Evolutionary conservation across 2,329 filamentous ascomycete species (phyloP).

Genomic region (Botrytis deweyae): DNA sequence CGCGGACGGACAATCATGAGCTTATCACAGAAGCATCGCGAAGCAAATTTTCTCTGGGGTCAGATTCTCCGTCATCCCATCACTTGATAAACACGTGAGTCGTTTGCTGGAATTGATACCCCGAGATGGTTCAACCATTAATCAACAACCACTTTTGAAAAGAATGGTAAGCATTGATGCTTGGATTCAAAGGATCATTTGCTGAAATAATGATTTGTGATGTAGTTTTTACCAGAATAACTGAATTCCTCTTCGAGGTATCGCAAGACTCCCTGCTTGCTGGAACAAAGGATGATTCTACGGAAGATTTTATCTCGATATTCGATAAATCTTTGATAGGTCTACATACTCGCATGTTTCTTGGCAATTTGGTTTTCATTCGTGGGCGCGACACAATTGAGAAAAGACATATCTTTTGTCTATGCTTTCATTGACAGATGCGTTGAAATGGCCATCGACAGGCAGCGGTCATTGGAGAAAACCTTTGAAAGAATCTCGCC

Average conservation of each 20-base stretch:
- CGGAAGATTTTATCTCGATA: not conserved
- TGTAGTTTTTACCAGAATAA: not conserved
- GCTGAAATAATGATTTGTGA: not conserved
- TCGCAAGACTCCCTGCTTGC: not conserved
- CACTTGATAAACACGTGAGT: constrained; percentile 59
- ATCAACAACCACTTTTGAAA: constrained; percentile 63
- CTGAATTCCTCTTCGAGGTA: not conserved
- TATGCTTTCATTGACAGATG: constrained; percentile 21
- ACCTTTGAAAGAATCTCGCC: too few relatives aligned
- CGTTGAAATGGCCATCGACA: constrained; percentile 19
- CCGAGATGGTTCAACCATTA: constrained; percentile 50
- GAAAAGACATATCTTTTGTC: constrained; percentile 11
- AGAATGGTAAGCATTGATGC: constrained; percentile 33
- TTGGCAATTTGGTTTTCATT: constrained; percentile 19
- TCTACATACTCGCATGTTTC: constrained; percentile 15
- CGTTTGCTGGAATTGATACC: constrained; percentile 58
- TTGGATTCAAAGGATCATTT: not conserved
- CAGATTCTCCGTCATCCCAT: constrained; percentile 49
- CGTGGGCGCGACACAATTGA: constrained; percentile 1
- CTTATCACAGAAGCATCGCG: constrained; percentile 49
- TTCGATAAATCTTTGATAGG: constrained; percentile 22
- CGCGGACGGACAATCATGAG: constrained; percentile 51
- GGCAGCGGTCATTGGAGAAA: not conserved
- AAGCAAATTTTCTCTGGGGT: constrained; percentile 53
- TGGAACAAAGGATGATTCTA: not conserved